These are phyloP conservation scores for Macadamia tetraphylla DNA, from an alignment of 164 flowering plant genomes.

Conservation along the genomic window DNA sequence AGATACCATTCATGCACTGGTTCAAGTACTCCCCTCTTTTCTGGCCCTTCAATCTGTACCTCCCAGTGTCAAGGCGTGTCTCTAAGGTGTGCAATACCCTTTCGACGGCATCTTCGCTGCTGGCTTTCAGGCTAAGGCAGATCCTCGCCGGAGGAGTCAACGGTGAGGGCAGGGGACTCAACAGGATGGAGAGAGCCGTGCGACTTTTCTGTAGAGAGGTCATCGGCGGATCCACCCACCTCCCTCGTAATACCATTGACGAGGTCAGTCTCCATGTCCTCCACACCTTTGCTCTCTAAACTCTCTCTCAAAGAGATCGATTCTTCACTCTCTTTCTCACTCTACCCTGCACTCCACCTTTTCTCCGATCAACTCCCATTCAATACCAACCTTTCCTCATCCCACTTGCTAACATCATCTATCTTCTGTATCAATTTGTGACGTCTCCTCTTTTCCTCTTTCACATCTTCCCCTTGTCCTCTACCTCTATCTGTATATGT, in stretches of 20 bases:
- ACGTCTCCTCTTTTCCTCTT: too few species aligned
- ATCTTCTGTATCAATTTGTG: too few species aligned
- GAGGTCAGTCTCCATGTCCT: neutral
- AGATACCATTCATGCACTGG: neutral
- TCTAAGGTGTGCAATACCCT: constrained; percentile 3
- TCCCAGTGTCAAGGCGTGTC: constrained; percentile 8
- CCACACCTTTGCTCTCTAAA: too few species aligned
- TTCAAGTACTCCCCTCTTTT: constrained; percentile 10
- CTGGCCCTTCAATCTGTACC: constrained; percentile 16
- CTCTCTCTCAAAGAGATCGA: too few species aligned
- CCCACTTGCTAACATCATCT: too few species aligned
- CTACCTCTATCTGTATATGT: too few species aligned
- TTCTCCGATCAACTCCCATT: too few species aligned
- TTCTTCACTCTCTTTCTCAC: too few species aligned
- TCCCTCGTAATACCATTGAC: neutral
- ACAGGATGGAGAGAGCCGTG: constrained; percentile 14
- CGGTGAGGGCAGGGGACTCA: neutral
- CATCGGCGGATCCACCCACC: neutral
- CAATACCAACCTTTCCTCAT: too few species aligned
- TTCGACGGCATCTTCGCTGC: constrained; percentile 3
- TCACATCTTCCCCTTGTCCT: too few species aligned
- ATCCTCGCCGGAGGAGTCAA: neutral
- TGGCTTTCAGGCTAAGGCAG: constrained; percentile 8
- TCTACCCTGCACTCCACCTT: too few species aligned
- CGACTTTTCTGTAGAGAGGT: constrained; percentile 5